Percentiles rank a stretch among this genome's conserved stretches.
Evolutionary conservation across 177 flowering plant species (phyloP).

Genomic region (Vitis hybrid): DNA sequence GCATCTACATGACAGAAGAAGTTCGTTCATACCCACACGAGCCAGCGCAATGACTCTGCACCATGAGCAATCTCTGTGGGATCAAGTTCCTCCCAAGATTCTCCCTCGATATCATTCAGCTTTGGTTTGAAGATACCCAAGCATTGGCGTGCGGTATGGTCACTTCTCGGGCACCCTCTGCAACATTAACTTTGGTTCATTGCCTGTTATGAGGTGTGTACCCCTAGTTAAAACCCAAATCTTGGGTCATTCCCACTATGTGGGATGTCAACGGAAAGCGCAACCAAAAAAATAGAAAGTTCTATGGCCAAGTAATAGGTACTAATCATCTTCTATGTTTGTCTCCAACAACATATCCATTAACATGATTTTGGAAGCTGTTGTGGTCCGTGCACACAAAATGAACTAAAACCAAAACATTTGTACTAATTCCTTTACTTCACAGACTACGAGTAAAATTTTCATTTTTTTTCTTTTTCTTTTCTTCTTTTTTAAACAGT

Average conservation of each 20-base stretch:
- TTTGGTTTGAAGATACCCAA: slow-evolving; percentile 68
- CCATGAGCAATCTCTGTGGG: slow-evolving; percentile 48
- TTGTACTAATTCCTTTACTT: too few relatives aligned
- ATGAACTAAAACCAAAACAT: too few relatives aligned
- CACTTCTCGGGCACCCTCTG: slow-evolving; percentile 88
- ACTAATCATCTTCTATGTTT: too few relatives aligned
- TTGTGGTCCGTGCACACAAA: too few relatives aligned
- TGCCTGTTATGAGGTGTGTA: slow-evolving; percentile 41
- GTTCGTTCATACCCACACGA: slow-evolving; percentile 74
- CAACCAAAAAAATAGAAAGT: neutral
- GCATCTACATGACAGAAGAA: neutral
- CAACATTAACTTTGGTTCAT: slow-evolving; percentile 66
- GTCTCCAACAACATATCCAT: too few relatives aligned
- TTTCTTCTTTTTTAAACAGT: too few relatives aligned
- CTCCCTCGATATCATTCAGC: slow-evolving; percentile 60
- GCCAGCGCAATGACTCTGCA: slow-evolving; percentile 82
- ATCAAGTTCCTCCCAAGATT: slow-evolving; percentile 93
- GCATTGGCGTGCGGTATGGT: slow-evolving; percentile 66
- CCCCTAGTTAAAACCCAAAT: slow-evolving; percentile 33
- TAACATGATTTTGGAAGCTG: too few relatives aligned
- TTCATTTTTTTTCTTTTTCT: too few relatives aligned
- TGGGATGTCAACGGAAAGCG: neutral
- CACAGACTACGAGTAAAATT: too few relatives aligned
- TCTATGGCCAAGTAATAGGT: neutral
- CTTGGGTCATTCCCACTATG: slow-evolving; percentile 4